These are phyloP conservation scores for Rhodotorula diobovata DNA, from an alignment of 768 basidiomycete genomes.

Conservation along the genomic window DNA sequence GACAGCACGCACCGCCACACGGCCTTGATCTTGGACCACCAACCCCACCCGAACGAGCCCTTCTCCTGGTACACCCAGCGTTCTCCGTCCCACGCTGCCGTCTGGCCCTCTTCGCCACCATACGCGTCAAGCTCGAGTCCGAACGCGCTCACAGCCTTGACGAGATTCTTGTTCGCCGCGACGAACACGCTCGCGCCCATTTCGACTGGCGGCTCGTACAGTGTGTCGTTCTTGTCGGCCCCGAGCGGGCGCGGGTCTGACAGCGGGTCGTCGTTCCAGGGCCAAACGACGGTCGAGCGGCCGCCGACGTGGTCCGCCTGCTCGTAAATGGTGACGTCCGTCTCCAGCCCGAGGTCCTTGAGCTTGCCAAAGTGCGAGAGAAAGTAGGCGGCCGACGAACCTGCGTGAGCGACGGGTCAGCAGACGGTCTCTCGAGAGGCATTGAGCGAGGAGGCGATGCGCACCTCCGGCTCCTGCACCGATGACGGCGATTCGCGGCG, in stretches of 20 bases:
- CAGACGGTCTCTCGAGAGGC: neutral
- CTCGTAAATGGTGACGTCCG: slow-evolving; percentile 82
- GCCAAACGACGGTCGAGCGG: slow-evolving; percentile 29
- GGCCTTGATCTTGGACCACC: slow-evolving; percentile 70
- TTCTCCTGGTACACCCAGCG: slow-evolving; percentile 52
- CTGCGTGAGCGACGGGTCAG: slow-evolving; percentile 1
- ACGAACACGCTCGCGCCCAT: slow-evolving; percentile 88
- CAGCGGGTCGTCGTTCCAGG: slow-evolving; percentile 29
- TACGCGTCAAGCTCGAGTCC: slow-evolving; percentile 57
- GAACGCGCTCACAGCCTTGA: slow-evolving; percentile 74
- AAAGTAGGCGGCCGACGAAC: slow-evolving; percentile 33
- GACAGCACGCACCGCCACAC: slow-evolving; percentile 69
- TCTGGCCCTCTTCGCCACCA: slow-evolving; percentile 49
- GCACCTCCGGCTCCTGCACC: slow-evolving; percentile 29
- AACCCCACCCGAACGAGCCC: slow-evolving; percentile 53
- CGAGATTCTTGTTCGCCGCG: slow-evolving; percentile 61
- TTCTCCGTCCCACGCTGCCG: slow-evolving; percentile 80
- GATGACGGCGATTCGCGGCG: slow-evolving; percentile 15
- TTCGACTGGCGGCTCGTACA: slow-evolving; percentile 53
- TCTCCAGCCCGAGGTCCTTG: slow-evolving; percentile 53
- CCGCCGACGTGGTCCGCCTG: slow-evolving; percentile 44
- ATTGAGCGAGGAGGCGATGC: neutral
- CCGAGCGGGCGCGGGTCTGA: neutral
- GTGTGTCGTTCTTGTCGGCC: neutral
- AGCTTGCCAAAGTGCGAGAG: slow-evolving; percentile 23